Evolutionary conservation across 202 grass and related monocot species (phyloP).

Genomic region (Musa balbisiana): DNA sequence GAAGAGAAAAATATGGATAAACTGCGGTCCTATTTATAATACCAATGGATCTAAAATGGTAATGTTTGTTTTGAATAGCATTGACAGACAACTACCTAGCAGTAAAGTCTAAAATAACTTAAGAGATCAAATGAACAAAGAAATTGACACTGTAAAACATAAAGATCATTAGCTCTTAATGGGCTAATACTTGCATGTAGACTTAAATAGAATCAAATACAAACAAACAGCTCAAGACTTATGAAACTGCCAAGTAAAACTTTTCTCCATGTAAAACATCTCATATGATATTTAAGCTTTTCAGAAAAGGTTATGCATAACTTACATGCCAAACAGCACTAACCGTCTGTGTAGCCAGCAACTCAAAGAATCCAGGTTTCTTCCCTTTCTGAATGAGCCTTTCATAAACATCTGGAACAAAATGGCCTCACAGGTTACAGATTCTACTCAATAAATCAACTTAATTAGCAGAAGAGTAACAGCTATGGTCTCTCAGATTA

Average conservation of each 20-base stretch:
- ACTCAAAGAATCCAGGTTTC: constrained; percentile 91
- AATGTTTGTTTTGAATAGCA: too few species aligned
- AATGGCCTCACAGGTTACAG: constrained; percentile 7
- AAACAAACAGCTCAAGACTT: background rate
- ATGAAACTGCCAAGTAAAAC: background rate
- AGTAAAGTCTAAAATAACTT: too few species aligned
- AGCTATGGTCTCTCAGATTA: too few species aligned
- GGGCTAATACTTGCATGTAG: background rate
- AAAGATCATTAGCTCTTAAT: background rate
- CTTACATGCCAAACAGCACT: constrained; percentile 98
- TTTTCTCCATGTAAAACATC: background rate
- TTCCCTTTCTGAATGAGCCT: constrained; percentile 93
- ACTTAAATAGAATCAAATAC: background rate
- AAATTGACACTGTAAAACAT: too few species aligned
- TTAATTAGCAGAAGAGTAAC: background rate
- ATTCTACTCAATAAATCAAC: constrained; percentile 17
- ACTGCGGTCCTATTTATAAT: too few species aligned
- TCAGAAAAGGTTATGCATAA: constrained; percentile 1
- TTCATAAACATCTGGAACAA: constrained; percentile 85
- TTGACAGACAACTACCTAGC: too few species aligned
- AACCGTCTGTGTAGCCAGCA: constrained; percentile 87
- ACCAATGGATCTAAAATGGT: too few species aligned
- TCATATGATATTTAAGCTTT: background rate
- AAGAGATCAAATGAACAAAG: too few species aligned
- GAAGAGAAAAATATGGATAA: background rate